Percentiles rank a stretch among this genome's conserved stretches.
Conservation (phyloP, 106 monocot species). For the Allium sativum region DNA sequence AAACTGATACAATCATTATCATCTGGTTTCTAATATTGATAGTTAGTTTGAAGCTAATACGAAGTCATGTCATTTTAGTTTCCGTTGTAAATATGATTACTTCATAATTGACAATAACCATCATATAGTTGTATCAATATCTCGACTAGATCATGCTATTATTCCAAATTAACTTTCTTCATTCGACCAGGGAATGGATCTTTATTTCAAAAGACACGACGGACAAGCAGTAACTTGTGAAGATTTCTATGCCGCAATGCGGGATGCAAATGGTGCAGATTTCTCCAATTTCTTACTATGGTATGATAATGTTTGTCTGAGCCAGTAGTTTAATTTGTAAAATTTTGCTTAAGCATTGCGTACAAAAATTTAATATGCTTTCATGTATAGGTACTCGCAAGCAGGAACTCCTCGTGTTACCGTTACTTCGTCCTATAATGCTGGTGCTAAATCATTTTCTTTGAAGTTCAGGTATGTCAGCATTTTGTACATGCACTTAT, state of each 20-base stretch:
- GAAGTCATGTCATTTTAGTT: no score
- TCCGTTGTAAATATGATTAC: neutral
- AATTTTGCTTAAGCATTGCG: neutral
- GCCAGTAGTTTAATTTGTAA: neutral
- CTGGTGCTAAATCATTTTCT: slow-evolving; percentile 51
- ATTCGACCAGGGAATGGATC: slow-evolving; percentile 82
- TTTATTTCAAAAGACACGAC: slow-evolving; percentile 97
- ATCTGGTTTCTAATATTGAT: no score
- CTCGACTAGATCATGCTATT: no score
- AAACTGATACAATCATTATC: no score
- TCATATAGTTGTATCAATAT: neutral
- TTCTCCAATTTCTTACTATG: slow-evolving; percentile 77
- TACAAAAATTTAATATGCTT: neutral
- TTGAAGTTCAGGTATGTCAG: slow-evolving; percentile 77
- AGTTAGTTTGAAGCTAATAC: no score
- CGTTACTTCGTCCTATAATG: slow-evolving; percentile 73
- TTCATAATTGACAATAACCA: neutral
- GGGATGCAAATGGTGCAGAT: slow-evolving; percentile 91
- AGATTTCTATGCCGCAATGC: slow-evolving; percentile 97
- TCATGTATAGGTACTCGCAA: slow-evolving; percentile 80
- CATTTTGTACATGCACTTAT: neutral
- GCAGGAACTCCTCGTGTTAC: slow-evolving; percentile 77
- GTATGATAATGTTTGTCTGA: slow-evolving; percentile 19
- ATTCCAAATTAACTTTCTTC: no score
- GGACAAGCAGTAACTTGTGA: slow-evolving; percentile 99